Conservation (phyloP, 163 green algal species). For the Scenedesmus sp. region DNA sequence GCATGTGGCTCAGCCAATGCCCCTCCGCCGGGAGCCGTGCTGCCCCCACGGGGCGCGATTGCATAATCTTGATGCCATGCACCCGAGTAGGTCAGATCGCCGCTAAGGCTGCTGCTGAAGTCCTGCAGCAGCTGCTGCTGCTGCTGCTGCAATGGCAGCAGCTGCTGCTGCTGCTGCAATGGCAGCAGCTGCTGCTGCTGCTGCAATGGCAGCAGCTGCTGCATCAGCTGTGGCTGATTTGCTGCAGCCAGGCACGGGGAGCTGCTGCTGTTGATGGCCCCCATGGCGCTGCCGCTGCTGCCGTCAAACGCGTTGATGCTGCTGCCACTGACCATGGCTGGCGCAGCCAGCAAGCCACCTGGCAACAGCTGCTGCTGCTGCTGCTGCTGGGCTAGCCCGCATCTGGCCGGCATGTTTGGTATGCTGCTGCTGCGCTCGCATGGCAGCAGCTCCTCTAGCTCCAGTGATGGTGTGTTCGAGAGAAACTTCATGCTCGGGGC, state of each 20-base stretch:
- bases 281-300: background rate
- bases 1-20: background rate
- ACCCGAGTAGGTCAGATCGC: background rate
- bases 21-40: no score
- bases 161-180: background rate
- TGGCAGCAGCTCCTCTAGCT: background rate
- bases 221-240: background rate
- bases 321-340: background rate
- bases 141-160: no score
- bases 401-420: background rate
- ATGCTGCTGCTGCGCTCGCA: background rate
- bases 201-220: no score
- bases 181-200: background rate
- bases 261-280: background rate
- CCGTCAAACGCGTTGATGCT: background rate
- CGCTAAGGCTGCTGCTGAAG: background rate
- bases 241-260: background rate
- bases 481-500: background rate
- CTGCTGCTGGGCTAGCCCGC: background rate
- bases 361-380: background rate
- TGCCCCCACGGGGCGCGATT: background rate
- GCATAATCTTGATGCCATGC: background rate
- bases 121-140: background rate
- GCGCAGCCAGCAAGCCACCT: background rate
- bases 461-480: background rate